Conservation (phyloP, 164 flowering plant genomes). For the Vitis amurensis region DNA sequence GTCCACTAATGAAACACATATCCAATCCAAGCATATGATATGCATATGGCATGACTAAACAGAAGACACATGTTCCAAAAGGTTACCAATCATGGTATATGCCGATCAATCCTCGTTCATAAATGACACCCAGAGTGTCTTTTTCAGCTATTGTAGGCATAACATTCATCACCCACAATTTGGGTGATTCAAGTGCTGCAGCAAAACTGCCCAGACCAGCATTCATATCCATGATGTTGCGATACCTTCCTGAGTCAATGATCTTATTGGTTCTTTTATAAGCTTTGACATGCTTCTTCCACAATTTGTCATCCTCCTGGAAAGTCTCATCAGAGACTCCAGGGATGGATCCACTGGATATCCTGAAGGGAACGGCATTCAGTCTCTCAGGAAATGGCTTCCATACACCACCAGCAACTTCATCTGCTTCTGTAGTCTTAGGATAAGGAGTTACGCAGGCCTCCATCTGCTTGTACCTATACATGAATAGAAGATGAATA, state of each 20-base stretch:
- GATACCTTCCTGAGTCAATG: conserved; percentile 48
- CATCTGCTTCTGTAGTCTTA: conserved; percentile 24
- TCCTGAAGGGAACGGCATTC: conserved; percentile 38
- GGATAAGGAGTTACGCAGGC: conserved; percentile 46
- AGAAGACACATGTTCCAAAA: conserved; percentile 1
- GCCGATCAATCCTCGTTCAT: conserved; percentile 53
- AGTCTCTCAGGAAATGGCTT: conserved; percentile 46
- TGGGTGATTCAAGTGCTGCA: conserved; percentile 51
- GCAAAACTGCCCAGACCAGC: conserved; percentile 65
- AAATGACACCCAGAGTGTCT: conserved; percentile 44
- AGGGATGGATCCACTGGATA: conserved; percentile 41
- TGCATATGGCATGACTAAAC: background rate
- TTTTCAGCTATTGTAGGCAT: conserved; percentile 54
- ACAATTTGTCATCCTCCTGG: conserved; percentile 34
- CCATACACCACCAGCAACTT: conserved; percentile 35
- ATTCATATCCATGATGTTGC: conserved; percentile 56
- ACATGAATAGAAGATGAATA: background rate
- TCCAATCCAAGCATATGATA: background rate
- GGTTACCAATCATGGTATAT: conserved; percentile 62
- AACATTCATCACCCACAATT: conserved; percentile 65
- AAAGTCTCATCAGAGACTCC: conserved; percentile 38
- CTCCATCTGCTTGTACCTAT: conserved; percentile 58
- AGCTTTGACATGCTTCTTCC: conserved; percentile 49
- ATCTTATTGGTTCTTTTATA: conserved; percentile 45
- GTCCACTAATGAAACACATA: background rate